Evolutionary conservation across 441 rosid species (phyloP).

Genomic region (Jatropha podagrica): DNA sequence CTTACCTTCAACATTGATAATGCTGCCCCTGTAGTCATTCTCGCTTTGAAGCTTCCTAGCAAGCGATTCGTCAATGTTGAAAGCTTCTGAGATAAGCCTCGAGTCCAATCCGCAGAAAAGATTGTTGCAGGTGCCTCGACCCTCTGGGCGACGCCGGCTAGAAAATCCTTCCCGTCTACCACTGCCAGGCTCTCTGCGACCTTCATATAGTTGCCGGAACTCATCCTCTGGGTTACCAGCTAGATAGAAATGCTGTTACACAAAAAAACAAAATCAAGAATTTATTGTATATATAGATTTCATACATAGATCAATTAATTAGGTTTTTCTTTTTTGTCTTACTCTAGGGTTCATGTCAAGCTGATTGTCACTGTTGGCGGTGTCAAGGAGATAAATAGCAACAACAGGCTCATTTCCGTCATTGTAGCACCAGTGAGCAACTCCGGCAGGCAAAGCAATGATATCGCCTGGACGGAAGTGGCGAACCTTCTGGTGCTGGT

Average conservation of each 20-base stretch:
- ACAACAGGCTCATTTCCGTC: constrained; percentile 56
- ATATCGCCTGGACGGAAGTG: constrained; percentile 59
- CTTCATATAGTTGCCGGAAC: constrained; percentile 15
- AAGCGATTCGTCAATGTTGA: constrained; percentile 45
- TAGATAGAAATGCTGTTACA: constrained; percentile 14
- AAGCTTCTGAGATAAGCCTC: constrained; percentile 48
- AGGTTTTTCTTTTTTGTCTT: background rate
- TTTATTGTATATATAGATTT: too few species aligned
- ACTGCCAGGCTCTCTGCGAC: background rate
- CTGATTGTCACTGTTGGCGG: constrained; percentile 59
- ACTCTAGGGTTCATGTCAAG: constrained; percentile 73
- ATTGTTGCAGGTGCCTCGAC: constrained; percentile 38
- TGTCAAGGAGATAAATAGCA: constrained; percentile 45
- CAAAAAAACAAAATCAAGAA: background rate
- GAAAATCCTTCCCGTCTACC: background rate
- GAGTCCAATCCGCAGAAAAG: constrained; percentile 57
- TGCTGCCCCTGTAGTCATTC: constrained; percentile 53
- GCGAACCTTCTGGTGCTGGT: constrained; percentile 70
- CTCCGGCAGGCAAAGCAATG: constrained; percentile 59
- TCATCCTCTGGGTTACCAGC: constrained; percentile 66
- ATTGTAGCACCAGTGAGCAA: constrained; percentile 70
- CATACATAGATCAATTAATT: too few species aligned
- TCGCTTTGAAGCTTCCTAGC: constrained; percentile 50
- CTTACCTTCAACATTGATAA: constrained; percentile 50
- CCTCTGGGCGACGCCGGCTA: background rate